Base-by-base conservation (phyloP, 2,329 filamentous ascomycete genomes). In the Colletotrichum sp. region DNA sequence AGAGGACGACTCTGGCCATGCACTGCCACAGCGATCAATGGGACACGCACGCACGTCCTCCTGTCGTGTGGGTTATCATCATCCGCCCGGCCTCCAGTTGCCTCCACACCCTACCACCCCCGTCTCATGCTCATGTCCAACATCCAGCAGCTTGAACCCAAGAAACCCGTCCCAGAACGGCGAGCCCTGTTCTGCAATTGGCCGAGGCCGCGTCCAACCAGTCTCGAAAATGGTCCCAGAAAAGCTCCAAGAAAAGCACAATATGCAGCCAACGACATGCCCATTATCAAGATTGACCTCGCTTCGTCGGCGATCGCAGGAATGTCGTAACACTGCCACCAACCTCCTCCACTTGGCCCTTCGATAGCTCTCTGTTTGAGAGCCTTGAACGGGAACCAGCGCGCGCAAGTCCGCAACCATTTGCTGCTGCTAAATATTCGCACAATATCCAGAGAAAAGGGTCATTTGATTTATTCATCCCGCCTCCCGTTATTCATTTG, bases 21-120 rank as follows among this genome's bases (percentile, higher is more conserved):
- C 72, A 74, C 72, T 74, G 72, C 72, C 72, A 74, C 72, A 67
- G 57, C 69, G 72, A 74, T 74, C 63, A 74, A 74, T 72, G 72
- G 63, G 63, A 58, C 47, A 55, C 63, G 64, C 64, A 66, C 47
- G 36, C 54, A 57, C 67, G 29, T 55, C 64, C 27, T 55, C 55
- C 27, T 59, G 27, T 21, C 29, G 18, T 12, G 29, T 33, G 34
- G 54, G 54, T 24, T 27, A 57, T 57, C 54, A 57, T 29, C 54
- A 57, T 61, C 55, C 61, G 61, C 61, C 61, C 18, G 61, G 27
- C 65, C 65, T 61, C 54, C 65, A 47, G n/a, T 51, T 51, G 43
- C 18, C 21, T 57, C 54, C 54, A 57, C 24, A 34, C 67, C 67
- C 34, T 51, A 27, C 34, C 61, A 24, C 27, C 31, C 12, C 65